A percentile compares a stretch with the other conserved stretches of the same genome.
Evolutionary conservation across 257 asterid genomes (phyloP).

Genomic region (Petunia axillaris): DNA sequence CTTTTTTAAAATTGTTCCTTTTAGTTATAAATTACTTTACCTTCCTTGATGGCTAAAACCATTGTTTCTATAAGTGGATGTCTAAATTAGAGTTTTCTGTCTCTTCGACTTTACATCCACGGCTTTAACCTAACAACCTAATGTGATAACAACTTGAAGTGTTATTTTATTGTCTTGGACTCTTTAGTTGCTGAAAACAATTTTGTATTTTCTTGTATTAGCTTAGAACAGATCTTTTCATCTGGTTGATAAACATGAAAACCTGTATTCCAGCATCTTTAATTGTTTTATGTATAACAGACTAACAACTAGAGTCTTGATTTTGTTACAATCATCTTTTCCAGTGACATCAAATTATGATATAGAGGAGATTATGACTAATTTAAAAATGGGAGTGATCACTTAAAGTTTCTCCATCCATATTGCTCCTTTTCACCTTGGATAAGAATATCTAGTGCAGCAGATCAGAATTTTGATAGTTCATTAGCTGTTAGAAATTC

Average conservation of each 20-base stretch:
- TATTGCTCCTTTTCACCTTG: not conserved
- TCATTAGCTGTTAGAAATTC: not conserved
- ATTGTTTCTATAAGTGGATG: not conserved
- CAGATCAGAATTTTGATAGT: not conserved
- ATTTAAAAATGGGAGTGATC: not conserved
- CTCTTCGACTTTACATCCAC: not conserved
- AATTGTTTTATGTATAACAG: not conserved
- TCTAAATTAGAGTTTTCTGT: not conserved
- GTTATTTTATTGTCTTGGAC: not conserved
- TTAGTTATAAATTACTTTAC: not conserved
- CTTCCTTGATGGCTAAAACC: not conserved
- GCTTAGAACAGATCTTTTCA: not conserved
- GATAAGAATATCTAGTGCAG: not conserved
- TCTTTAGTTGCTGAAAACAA: conserved; percentile 11
- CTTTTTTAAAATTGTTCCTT: not conserved
- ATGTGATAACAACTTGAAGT: not conserved
- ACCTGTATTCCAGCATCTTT: not conserved
- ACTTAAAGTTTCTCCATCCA: not conserved
- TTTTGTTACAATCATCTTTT: not conserved
- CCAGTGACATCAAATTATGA: not conserved
- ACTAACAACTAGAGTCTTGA: not conserved
- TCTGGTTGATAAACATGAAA: not conserved
- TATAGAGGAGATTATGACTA: not conserved
- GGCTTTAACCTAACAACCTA: not conserved
- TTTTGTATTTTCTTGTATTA: not conserved